A percentile compares a stretch with the other conserved stretches of the same genome.
Conservation (phyloP, 495 filamentous ascomycete genomes). For the Aspergillus funiculosus region DNA sequence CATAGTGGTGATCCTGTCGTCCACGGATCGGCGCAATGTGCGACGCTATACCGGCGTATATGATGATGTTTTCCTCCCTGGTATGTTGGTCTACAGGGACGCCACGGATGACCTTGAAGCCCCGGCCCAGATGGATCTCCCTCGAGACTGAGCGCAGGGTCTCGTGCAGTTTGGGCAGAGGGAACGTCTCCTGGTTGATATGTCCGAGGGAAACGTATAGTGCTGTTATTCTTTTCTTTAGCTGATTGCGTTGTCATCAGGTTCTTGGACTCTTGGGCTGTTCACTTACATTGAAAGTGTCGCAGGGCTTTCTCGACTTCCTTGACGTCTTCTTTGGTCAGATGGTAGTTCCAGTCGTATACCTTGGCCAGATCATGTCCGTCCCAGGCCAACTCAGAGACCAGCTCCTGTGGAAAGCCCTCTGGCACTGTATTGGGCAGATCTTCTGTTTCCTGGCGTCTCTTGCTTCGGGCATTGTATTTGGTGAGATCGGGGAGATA, state of each 20-base stretch:
- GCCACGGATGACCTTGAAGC: conserved; percentile 60
- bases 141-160: conserved; percentile 46
- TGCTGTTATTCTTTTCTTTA: conserved; percentile 18
- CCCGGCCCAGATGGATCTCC: conserved; percentile 51
- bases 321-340: conserved; percentile 38
- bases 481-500: conserved; percentile 48
- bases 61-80: conserved; percentile 54
- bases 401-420: conserved; percentile 43
- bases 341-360: conserved; percentile 47
- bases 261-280: not conserved
- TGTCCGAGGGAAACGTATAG: conserved; percentile 37
- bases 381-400: conserved; percentile 49
- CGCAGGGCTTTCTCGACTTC: conserved; percentile 48
- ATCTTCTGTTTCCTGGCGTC: conserved; percentile 33
- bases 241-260: too few species aligned
- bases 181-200: conserved; percentile 48
- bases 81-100: conserved; percentile 47
- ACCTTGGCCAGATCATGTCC: conserved; percentile 38
- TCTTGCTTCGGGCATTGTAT: conserved; percentile 41
- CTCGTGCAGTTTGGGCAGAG: conserved; percentile 45
- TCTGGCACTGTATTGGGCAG: conserved; percentile 34
- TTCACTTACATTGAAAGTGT: conserved; percentile 44
- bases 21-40: conserved; percentile 51
- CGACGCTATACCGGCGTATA: conserved; percentile 52
- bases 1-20: conserved; percentile 34